These are phyloP conservation scores for Amphirosellinia nigrospora DNA, from an alignment of 495 filamentous ascomycete species.

Conservation along the genomic window DNA sequence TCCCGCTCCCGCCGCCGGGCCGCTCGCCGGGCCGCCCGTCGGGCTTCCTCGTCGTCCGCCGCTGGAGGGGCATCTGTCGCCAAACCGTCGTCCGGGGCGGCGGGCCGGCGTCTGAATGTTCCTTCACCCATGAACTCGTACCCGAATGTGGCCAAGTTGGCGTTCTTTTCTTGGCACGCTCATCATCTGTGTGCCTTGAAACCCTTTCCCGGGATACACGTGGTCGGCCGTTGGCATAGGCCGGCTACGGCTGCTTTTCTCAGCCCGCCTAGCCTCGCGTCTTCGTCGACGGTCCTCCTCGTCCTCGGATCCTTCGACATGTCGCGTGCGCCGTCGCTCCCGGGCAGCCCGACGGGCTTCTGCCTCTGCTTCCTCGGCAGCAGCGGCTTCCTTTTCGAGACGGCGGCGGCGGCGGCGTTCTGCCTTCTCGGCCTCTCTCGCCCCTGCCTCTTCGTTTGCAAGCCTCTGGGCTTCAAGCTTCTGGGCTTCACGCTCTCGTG, in stretches of 20 bases:
- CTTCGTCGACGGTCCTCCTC: slow-evolving; percentile 59
- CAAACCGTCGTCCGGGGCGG: slow-evolving; percentile 49
- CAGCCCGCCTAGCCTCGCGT: slow-evolving; percentile 53
- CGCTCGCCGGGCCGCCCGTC: slow-evolving; percentile 51
- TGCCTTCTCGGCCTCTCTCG: slow-evolving; percentile 50
- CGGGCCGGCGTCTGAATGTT: slow-evolving; percentile 63
- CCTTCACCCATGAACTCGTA: slow-evolving; percentile 64
- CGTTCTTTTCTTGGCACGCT: slow-evolving; percentile 41
- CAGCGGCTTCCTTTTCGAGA: slow-evolving; percentile 42
- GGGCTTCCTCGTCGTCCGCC: slow-evolving; percentile 53
- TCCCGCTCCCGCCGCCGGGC: slow-evolving; percentile 46
- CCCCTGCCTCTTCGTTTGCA: slow-evolving; percentile 47
- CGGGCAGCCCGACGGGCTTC: slow-evolving; percentile 54
- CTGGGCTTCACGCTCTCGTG: slow-evolving; percentile 51
- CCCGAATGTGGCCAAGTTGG: slow-evolving; percentile 59
- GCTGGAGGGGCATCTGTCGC: slow-evolving; percentile 36
- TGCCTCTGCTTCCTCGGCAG: slow-evolving; percentile 43
- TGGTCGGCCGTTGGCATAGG: slow-evolving; percentile 49
- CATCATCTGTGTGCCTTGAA: slow-evolving; percentile 40
- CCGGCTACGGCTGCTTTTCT: slow-evolving; percentile 44
- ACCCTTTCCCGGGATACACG: slow-evolving; percentile 51
- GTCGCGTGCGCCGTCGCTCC: slow-evolving; percentile 41
- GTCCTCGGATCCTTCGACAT: slow-evolving; percentile 43
- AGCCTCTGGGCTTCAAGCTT: slow-evolving; percentile 49
- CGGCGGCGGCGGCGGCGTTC: slow-evolving; percentile 52